These are phyloP conservation scores for Kodamaea fukazawae DNA, from an alignment of 805 yeast species.

Conservation along the genomic window DNA sequence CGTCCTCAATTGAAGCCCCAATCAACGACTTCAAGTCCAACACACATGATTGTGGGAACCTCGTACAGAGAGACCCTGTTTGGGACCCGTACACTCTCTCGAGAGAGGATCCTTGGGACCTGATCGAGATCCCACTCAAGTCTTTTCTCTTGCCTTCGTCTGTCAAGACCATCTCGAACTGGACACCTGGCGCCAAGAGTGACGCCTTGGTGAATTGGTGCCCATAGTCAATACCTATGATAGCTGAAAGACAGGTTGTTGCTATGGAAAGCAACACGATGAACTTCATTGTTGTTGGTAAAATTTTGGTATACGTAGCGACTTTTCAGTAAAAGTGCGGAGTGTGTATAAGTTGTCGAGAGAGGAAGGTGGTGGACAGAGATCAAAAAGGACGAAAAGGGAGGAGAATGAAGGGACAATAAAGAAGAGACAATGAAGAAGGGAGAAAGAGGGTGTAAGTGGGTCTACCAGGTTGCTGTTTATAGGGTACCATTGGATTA, in stretches of 20 bases:
- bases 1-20: constrained; percentile 57
- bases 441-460: background rate
- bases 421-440: background rate
- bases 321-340: background rate
- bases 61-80: constrained; percentile 64
- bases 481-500: too few species aligned
- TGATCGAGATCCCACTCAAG: constrained; percentile 69
- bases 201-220: constrained; percentile 84
- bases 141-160: constrained; percentile 93
- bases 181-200: constrained; percentile 85
- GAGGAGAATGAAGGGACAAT: background rate
- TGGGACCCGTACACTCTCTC: constrained; percentile 79
- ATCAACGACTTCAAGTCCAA: constrained; percentile 66
- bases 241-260: constrained; percentile 46
- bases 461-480: too few species aligned
- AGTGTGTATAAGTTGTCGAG: background rate
- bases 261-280: constrained; percentile 5
- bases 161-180: constrained; percentile 83
- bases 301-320: constrained; percentile 2
- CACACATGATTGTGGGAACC: constrained; percentile 71
- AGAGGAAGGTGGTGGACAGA: background rate
- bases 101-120: constrained; percentile 33
- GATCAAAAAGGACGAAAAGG: background rate
- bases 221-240: constrained; percentile 88
- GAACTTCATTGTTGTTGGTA: constrained; percentile 7